Conservation (phyloP, 768 basidiomycete genomes). For the Scleroderma citrinum region DNA sequence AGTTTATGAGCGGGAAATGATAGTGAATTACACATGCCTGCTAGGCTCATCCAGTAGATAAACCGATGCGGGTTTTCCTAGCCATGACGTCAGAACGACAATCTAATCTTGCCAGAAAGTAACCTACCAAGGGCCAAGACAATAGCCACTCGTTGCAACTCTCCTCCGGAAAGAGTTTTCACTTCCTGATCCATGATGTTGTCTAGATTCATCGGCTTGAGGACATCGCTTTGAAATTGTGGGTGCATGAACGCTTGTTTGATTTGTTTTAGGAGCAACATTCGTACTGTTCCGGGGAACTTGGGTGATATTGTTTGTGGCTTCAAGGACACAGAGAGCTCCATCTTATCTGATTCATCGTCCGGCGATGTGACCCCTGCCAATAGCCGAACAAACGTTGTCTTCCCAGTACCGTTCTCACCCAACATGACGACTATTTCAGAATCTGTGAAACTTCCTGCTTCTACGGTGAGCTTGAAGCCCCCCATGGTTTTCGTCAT, state of each 20-base stretch:
- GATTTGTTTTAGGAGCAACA: slow-evolving; percentile 91
- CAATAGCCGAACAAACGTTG: slow-evolving; percentile 92
- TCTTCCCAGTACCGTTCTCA: slow-evolving; percentile 99
- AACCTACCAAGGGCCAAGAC: slow-evolving; percentile 77
- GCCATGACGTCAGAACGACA: slow-evolving; percentile 6
- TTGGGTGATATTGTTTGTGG: slow-evolving; percentile 98
- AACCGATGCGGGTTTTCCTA: slow-evolving; percentile 74
- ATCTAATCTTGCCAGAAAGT: not conserved
- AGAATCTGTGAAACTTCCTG: slow-evolving; percentile 93
- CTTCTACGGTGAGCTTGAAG: slow-evolving; percentile 93
- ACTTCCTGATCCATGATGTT: slow-evolving; percentile 97
- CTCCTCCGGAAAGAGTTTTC: slow-evolving; percentile 96
- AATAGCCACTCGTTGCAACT: slow-evolving; percentile 95
- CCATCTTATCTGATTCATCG: slow-evolving; percentile 72
- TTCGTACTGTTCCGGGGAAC: slow-evolving; percentile 95
- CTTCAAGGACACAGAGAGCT: slow-evolving; percentile 87
- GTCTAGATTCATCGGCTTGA: slow-evolving; percentile 96
- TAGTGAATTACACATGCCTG: slow-evolving; percentile 38
- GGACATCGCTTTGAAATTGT: slow-evolving; percentile 98
- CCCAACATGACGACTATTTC: slow-evolving; percentile 99
- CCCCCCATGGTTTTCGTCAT: slow-evolving; percentile 96
- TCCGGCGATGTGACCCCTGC: slow-evolving; percentile 87
- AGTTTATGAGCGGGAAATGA: not conserved
- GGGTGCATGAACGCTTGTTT: slow-evolving; percentile 96
- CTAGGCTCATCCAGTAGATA: slow-evolving; percentile 96